Base-by-base conservation (phyloP, 306 rosid genomes). In the Psophocarpus tetragonolobus region DNA sequence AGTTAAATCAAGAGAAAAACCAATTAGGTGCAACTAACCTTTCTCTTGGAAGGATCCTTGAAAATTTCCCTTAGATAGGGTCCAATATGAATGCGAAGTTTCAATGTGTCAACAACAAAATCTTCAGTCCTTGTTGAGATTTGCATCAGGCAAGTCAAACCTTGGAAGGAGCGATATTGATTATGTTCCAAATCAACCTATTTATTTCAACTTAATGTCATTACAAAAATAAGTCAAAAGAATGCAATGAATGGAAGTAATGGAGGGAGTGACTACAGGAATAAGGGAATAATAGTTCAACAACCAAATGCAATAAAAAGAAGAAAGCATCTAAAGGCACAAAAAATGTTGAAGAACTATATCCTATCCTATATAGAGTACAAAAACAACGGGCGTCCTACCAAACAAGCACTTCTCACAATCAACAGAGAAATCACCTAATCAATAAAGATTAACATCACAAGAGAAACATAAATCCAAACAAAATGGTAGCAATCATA, bases 171-270 rank as follows among this genome's bases (percentile, higher is more conserved):
- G 18, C 98, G 93, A 82, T 92, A 94, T 24, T 94, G 97, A 87
- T 94, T 94, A 77, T 92, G 97, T 64, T 94, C 98, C 91, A 94
- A 85, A 89, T 92, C 98, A 61, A 95, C 98, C 97, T 95, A 84
- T 8, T 73, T 36, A 64, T 47, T 33, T 35, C 80, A 70, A 39
- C 39, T 29, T 35, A 76, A 70, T 23, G 73, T 77, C 47, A 63
- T 36, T 54, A 71, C 21, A 58, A 53, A 64, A 35, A 44, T 12
- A 61, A 60, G 58, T 76, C 58, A 76, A 68, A 75, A 69, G 9
- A 64, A 73, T 71, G 42, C 44, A 71, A 45, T 47, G 56, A 64
- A 76, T 44, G 32, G 27, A 29, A 11, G 47, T 1, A 20, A 1
- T 17, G 8, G 47, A 4, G 70, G 56, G 13, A 38, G 50, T 27